Evolutionary conservation across 345 rosid species (phyloP), one percentile per base, ranked within the genome.

Genomic region (Eucalyptus cloeziana): DNA sequence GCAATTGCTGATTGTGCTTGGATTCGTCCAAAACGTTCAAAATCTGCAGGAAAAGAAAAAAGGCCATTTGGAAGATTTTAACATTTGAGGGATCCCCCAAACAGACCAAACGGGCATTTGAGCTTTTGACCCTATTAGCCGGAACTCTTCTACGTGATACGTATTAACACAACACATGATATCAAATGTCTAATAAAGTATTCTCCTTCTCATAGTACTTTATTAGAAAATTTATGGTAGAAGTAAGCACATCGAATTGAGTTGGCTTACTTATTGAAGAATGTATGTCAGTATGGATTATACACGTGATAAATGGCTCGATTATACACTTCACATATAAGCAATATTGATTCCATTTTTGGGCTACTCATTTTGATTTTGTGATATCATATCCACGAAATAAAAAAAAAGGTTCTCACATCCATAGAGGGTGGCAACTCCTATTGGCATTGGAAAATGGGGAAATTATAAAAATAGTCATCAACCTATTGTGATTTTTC

Each of bases 401-500:
- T 7, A 7, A 52, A 52, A 52, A 17, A 33, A 33, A 17, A 4
- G 81, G 25, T 21, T 37, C 37, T 71, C 44, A 21, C 27, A 10
- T 37, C 47, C 24, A 12, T 10, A 19, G 45, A 76, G 83, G 27
- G 45, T 9, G 45, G 45, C 7, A 71, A 43, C 81, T 71, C 81
- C 27, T 33, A 19, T 37, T 71, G 45, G 8, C 83, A 37, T 2
- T 6, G 13, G 27, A 76, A 76, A 76, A 76, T 44, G 83, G 27
- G 27, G 12, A 71, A 71, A 71, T 43, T 52, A 52, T 52, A 19
- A 52, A 52, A 52, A 52, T 1, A 52, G 10, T 52, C 2, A 2
- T 21, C 10, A 1, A 52, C 10, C 1, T 21, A 21, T 52, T 52
- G 5, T 52, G 7, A 52, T 52, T 52, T 52, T 52, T 52, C 0